These are phyloP conservation scores for Boletus huronensis DNA, from an alignment of 768 basidiomycete genomes.

Conservation along the genomic window DNA sequence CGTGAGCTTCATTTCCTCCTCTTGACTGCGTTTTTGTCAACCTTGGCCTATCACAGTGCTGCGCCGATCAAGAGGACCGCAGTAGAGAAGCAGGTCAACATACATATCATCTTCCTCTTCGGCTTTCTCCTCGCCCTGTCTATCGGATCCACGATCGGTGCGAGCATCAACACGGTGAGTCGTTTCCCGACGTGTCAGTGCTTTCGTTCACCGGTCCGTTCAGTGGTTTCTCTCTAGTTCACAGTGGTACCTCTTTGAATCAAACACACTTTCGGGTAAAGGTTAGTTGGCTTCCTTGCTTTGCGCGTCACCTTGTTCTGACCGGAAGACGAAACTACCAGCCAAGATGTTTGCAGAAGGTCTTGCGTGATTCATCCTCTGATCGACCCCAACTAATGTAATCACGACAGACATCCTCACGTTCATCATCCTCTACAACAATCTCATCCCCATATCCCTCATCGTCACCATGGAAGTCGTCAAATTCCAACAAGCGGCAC, in stretches of 20 bases:
- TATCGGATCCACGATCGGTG: conserved; percentile 87
- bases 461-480: conserved; percentile 99
- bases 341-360: conserved; percentile 84
- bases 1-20: conserved; percentile 52
- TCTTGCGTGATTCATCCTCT: conserved; percentile 24
- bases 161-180: conserved; percentile 76
- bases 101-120: conserved; percentile 95
- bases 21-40: neutral
- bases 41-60: conserved; percentile 47
- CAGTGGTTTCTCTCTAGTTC: conserved; percentile 83
- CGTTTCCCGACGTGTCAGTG: neutral
- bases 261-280: conserved; percentile 55
- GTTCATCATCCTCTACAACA: conserved; percentile 98
- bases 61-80: conserved; percentile 96
- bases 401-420: conserved; percentile 78
- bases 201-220: conserved; percentile 1
- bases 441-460: conserved; percentile 97
- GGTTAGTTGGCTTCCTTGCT: conserved; percentile 40
- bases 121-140: conserved; percentile 82
- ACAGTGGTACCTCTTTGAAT: conserved; percentile 88
- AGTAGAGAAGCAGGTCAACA: conserved; percentile 93
- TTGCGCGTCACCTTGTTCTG: neutral
- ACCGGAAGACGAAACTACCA: conserved; percentile 22
- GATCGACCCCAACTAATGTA: conserved; percentile 3
- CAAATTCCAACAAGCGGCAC: conserved; percentile 94